These are phyloP conservation scores for Cyclotella sp. DNA, from an alignment of 108 stramenopile genomes.

Conservation along the genomic window DNA sequence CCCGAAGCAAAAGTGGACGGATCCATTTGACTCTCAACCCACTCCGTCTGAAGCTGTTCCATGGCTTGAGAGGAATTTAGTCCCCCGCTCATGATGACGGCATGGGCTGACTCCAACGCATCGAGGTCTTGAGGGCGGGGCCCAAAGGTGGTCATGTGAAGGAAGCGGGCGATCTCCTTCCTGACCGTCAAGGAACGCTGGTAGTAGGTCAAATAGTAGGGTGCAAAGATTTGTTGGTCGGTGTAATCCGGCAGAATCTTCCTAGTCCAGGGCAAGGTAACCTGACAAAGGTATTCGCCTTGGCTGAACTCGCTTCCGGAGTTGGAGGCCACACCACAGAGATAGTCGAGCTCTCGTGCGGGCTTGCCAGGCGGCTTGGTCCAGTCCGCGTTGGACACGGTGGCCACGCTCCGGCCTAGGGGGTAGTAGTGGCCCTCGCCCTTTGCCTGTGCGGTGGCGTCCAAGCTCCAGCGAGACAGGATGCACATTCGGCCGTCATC, in stretches of 20 bases:
- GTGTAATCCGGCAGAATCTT: conserved; percentile 9
- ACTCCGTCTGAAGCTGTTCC: conserved; percentile 26
- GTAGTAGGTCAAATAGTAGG: conserved; percentile 43
- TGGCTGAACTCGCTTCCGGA: conserved; percentile 26
- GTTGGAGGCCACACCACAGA: conserved; percentile 36
- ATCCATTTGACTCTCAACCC: conserved; percentile 37
- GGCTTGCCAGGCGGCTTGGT: conserved; percentile 27
- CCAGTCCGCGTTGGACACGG: conserved; percentile 28
- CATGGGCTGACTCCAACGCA: conserved; percentile 24
- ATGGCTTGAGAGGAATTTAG: conserved; percentile 12
- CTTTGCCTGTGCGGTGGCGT: neutral
- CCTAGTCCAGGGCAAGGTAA: conserved; percentile 32
- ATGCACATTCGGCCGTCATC: conserved; percentile 35
- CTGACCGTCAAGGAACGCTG: conserved; percentile 19
- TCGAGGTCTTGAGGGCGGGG: conserved; percentile 26
- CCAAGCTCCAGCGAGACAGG: conserved; percentile 24
- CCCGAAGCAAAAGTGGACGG: conserved; percentile 41
- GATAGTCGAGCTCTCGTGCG: conserved; percentile 1
- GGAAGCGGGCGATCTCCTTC: conserved; percentile 45
- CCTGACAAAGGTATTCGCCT: conserved; percentile 45
- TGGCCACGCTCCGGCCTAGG: conserved; percentile 16
- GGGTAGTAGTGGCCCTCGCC: conserved; percentile 27
- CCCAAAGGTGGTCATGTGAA: conserved; percentile 63
- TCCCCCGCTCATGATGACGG: neutral
- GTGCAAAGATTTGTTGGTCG: conserved; percentile 10